These are phyloP conservation scores for Nannizziopsis barbatae DNA, from an alignment of 2,329 filamentous ascomycete species.

Conservation along the genomic window DNA sequence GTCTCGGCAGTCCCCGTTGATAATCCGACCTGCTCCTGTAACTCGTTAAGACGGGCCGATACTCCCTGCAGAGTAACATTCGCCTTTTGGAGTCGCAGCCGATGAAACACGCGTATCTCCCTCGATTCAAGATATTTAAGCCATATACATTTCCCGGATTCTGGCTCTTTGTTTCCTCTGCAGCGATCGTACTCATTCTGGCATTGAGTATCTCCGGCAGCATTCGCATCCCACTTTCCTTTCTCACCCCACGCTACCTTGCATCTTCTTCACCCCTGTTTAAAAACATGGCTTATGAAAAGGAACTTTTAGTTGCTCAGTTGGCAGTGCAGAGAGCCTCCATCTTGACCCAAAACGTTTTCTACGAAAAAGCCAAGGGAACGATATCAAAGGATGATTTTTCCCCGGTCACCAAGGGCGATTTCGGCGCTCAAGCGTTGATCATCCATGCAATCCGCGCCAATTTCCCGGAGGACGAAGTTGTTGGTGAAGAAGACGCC, in stretches of 20 bases:
- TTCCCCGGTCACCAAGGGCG: slow-evolving; percentile 92
- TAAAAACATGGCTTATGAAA: slow-evolving; percentile 48
- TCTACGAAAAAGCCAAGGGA: slow-evolving; percentile 83
- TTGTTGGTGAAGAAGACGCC: slow-evolving; percentile 93
- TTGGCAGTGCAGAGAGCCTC: slow-evolving; percentile 77
- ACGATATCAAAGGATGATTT: slow-evolving; percentile 91
- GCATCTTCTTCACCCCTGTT: slow-evolving; percentile 18
- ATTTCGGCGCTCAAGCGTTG: slow-evolving; percentile 93
- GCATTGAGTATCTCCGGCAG: slow-evolving; percentile 29
- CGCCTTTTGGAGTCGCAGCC: slow-evolving; percentile 6
- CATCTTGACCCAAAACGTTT: slow-evolving; percentile 64
- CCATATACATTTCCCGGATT: slow-evolving; percentile 5
- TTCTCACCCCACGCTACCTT: slow-evolving; percentile 15
- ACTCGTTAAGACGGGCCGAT: background rate
- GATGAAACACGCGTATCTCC: slow-evolving; percentile 7
- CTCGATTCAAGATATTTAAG: slow-evolving; percentile 5
- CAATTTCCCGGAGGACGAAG: slow-evolving; percentile 80
- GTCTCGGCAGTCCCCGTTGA: background rate
- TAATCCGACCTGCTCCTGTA: background rate
- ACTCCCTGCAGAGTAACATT: slow-evolving; percentile 10
- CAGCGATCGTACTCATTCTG: slow-evolving; percentile 27
- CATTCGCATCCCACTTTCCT: slow-evolving; percentile 24
- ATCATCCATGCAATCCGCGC: slow-evolving; percentile 83
- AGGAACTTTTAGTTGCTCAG: slow-evolving; percentile 72
- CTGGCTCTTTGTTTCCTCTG: slow-evolving; percentile 5